Evolutionary conservation across 495 filamentous ascomycete genomes (phyloP).

Genomic region (Talaromyces stipitatus): DNA sequence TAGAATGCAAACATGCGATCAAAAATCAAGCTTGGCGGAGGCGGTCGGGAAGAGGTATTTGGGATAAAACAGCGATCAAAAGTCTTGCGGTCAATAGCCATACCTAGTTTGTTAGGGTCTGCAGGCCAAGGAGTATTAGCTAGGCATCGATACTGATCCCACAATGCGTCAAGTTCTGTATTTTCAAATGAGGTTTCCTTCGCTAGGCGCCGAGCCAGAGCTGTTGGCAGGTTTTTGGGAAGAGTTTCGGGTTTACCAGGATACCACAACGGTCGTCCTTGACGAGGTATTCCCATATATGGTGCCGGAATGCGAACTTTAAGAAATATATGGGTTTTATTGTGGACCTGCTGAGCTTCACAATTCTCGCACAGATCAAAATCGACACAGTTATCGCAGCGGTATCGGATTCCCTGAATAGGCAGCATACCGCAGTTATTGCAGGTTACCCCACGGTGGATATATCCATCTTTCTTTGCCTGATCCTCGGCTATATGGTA

Average conservation of each 20-base stretch:
- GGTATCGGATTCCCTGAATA: constrained; percentile 85
- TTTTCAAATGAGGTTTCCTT: constrained; percentile 70
- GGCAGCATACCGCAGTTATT: constrained; percentile 79
- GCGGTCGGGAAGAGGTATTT: constrained; percentile 63
- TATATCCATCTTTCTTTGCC: constrained; percentile 73
- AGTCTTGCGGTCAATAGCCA: constrained; percentile 83
- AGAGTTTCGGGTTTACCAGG: constrained; percentile 73
- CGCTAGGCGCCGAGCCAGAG: constrained; percentile 56
- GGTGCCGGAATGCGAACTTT: constrained; percentile 76
- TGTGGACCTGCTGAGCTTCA: constrained; percentile 76
- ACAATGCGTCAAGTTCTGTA: constrained; percentile 81
- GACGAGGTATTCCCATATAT: constrained; percentile 54
- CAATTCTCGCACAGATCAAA: constrained; percentile 88
- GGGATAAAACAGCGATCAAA: constrained; percentile 89
- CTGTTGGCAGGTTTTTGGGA: constrained; percentile 53
- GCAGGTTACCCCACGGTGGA: constrained; percentile 90
- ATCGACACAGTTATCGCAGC: constrained; percentile 86
- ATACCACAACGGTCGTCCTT: constrained; percentile 79
- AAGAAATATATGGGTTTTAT: constrained; percentile 92
- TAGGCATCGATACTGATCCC: constrained; percentile 92
- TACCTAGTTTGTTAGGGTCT: constrained; percentile 65
- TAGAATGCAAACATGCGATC: constrained; percentile 97
- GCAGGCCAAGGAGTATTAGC: constrained; percentile 79
- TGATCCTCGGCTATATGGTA: constrained; percentile 81
- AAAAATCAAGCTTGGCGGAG: constrained; percentile 81